A percentile compares a stretch with the other conserved stretches of the same genome.
These are phyloP conservation scores for Ramularia endophylla DNA, from an alignment of 2,329 filamentous ascomycete genomes.

Conservation along the genomic window DNA sequence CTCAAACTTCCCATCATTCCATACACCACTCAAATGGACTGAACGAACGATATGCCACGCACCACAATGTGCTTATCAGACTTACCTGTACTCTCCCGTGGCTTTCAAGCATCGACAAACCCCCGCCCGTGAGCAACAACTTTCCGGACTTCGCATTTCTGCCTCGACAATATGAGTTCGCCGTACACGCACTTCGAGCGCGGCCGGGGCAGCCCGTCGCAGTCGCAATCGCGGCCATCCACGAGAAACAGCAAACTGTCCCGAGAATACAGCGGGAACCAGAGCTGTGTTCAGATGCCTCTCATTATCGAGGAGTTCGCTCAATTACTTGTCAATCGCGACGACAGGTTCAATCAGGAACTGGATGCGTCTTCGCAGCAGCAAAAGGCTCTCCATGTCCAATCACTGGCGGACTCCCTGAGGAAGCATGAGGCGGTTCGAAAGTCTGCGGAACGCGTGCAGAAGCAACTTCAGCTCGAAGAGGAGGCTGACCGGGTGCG, in stretches of 20 bases:
- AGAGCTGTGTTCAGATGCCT: conserved; percentile 2
- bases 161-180: conserved; percentile 17
- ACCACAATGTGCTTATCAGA: too few relatives aligned
- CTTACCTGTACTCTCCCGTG: too few relatives aligned
- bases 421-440: conserved; percentile 15
- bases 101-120: too few relatives aligned
- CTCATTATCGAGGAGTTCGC: conserved; percentile 13
- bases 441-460: conserved; percentile 11
- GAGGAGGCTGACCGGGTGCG: conserved; percentile 10
- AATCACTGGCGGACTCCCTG: conserved; percentile 15
- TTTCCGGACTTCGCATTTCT: too few relatives aligned
- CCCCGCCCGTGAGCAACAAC: neutral
- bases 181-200: conserved; percentile 10
- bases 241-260: neutral
- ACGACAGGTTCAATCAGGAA: conserved; percentile 13
- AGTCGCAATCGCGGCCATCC: conserved; percentile 7
- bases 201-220: conserved; percentile 12
- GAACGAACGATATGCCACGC: too few relatives aligned
- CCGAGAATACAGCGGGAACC: conserved; percentile 6
- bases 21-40: too few relatives aligned
- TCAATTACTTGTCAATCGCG: conserved; percentile 13
- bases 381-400: conserved; percentile 16
- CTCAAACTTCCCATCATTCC: too few relatives aligned
- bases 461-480: conserved; percentile 14
- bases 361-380: conserved; percentile 13